A percentile compares a stretch with the other conserved stretches of the same genome.
Evolutionary conservation across 805 yeast species (phyloP).

Genomic region (Nakazawaea ishiwadae): DNA sequence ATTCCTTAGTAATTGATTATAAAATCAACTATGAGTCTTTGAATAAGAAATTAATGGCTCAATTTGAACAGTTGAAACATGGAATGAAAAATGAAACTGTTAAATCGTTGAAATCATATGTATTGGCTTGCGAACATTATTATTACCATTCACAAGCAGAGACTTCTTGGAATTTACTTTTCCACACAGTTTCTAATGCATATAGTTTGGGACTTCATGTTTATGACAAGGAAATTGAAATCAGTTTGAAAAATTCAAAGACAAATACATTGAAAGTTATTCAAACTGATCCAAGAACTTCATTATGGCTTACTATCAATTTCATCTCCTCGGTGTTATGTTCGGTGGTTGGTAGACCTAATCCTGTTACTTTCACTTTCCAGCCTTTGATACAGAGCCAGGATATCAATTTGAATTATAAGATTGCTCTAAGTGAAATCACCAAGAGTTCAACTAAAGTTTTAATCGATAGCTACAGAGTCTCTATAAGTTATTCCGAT

Average conservation of each 20-base stretch:
- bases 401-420: conserved; percentile 32
- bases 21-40: conserved; percentile 19
- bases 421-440: conserved; percentile 46
- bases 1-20: conserved; percentile 20
- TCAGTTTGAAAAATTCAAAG: conserved; percentile 21
- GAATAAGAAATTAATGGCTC: conserved; percentile 29
- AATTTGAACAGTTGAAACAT: conserved; percentile 39
- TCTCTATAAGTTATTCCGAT: conserved; percentile 36
- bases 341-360: conserved; percentile 49
- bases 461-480: conserved; percentile 47
- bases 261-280: conserved; percentile 25
- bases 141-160: conserved; percentile 45
- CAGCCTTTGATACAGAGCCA: conserved; percentile 28
- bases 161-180: conserved; percentile 47
- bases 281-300: conserved; percentile 31
- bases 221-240: conserved; percentile 26
- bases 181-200: conserved; percentile 44
- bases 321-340: conserved; percentile 44
- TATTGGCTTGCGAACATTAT: conserved; percentile 46
- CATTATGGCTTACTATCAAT: conserved; percentile 47
- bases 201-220: conserved; percentile 51
- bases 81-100: conserved; percentile 43
- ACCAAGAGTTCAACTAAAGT: conserved; percentile 42
- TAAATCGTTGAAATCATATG: conserved; percentile 43
- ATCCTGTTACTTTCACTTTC: conserved; percentile 41